Evolutionary conservation across 177 flowering plant species (phyloP), one percentile per base, ranked within the genome.

Genomic region (Vitis hybrid): DNA sequence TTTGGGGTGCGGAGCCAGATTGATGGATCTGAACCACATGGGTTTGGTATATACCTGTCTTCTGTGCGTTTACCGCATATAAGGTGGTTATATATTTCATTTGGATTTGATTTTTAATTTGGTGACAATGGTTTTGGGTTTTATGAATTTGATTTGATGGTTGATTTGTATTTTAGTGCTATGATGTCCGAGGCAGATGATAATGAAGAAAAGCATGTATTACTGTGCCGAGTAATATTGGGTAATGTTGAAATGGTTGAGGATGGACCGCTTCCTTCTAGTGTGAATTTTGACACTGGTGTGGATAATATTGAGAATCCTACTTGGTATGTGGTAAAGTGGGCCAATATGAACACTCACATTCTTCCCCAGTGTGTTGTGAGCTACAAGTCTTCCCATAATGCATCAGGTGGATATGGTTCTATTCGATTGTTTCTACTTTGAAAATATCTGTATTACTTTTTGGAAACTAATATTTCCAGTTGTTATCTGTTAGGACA

Each of bases 291-390:
- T 67, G 97, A 91, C 62, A 72, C 82, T 21, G 97, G 89, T 13
- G 83, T 81, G 24, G 93, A 91, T 65, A 82, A 88, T 75, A 69
- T 83, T 13, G 57, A 54, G 52, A 83, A 83, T 65, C 91, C 92
- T 0, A 85, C 60, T 35, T 77, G 79, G 76, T 84, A 83, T 77
- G 74, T 86, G 9, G 84, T 89, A 11, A 89, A 93, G 97, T 60
- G 73, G 18, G 61, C 68, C 14, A 82, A 84, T 30, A 81, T 87
- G 88, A 87, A 78, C 66, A 78, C 69, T 6, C 83, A 82, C 65
- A 83, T 91, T 64, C 80, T 88, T 17, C 96, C 93, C 0, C 87
- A 82, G 60, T 85, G 72, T 79, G 76, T 87, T 52, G 84, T 89
- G 55, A 91, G 89, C 80, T 87, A 60, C 77, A 87, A 72, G 58